Conservation (phyloP, 116 monocot species). For the Iris pallida region DNA sequence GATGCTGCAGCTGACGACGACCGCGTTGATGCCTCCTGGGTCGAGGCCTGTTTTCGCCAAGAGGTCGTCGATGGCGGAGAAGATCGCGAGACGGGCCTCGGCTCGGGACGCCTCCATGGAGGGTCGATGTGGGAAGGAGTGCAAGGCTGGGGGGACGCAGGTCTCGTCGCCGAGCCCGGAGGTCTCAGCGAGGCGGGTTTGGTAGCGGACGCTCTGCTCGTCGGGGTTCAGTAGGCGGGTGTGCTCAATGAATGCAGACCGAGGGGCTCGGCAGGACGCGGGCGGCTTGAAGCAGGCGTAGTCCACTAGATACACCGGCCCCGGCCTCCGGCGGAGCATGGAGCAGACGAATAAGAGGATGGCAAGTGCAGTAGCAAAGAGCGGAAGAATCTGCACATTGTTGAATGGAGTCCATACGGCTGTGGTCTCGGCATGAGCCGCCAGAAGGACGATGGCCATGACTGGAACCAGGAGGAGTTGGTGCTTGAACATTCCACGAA, state of each 20-base stretch:
- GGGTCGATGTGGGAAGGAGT: background rate
- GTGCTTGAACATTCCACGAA: no score
- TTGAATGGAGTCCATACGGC: no score
- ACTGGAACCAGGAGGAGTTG: no score
- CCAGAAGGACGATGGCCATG: no score
- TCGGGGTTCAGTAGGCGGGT: background rate
- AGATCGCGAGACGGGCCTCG: background rate
- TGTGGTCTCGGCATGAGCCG: no score
- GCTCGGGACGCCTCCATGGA: background rate
- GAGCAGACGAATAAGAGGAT: no score
- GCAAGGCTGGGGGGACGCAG: background rate
- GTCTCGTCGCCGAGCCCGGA: slow-evolving; percentile 1
- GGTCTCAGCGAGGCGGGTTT: background rate
- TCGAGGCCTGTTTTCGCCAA: background rate
- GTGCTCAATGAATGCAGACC: background rate
- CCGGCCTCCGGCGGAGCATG: no score
- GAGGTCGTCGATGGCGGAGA: no score
- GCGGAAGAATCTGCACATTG: no score
- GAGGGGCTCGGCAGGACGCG: background rate
- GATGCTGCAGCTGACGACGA: background rate
- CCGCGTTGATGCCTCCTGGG: background rate
- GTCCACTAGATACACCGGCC: background rate
- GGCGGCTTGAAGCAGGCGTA: background rate
- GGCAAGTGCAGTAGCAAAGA: no score
- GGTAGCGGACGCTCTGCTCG: background rate